phyloP scores from a whole-genome alignment of 2,329 filamentous ascomycete genomes.

The Fusarium equiseti region DNA sequence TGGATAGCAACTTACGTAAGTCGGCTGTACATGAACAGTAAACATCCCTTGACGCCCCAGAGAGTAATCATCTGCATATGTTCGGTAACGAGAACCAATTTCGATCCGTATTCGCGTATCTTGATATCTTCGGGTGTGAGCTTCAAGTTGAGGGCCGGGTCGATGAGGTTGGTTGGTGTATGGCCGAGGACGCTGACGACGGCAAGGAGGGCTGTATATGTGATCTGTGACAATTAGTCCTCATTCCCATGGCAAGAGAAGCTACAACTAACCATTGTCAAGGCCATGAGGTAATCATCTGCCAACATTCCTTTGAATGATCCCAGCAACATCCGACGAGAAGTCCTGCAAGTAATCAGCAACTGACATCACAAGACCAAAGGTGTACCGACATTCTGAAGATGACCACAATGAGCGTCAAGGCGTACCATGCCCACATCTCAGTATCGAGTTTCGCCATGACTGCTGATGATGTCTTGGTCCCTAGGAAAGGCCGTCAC shows the following conservation, averaged over 20 bases:
- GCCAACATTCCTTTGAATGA: constrained; percentile 61
- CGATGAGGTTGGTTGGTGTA: constrained; percentile 69
- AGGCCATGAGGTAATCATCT: constrained; percentile 68
- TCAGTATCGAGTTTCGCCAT: constrained; percentile 50
- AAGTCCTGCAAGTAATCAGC: constrained; percentile 45
- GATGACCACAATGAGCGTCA: constrained; percentile 54
- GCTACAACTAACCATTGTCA: constrained; percentile 58
- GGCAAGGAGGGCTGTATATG: constrained; percentile 39
- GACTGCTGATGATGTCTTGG: not conserved
- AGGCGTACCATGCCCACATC: constrained; percentile 58
- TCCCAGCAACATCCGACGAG: constrained; percentile 54
- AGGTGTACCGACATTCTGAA: constrained; percentile 52
- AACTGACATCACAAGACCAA: not conserved
- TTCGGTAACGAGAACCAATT: constrained; percentile 71
- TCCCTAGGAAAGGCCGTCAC: not conserved
- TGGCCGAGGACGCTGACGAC: constrained; percentile 42
- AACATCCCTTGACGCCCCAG: constrained; percentile 65
- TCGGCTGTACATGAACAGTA: constrained; percentile 66
- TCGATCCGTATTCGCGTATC: constrained; percentile 64
- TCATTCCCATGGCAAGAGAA: fast-evolving
- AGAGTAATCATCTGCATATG: constrained; percentile 70
- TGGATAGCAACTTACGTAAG: constrained; percentile 55
- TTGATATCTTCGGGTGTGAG: constrained; percentile 60
- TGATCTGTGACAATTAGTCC: constrained; percentile 13
- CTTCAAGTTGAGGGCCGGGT: constrained; percentile 56